Base-by-base conservation (phyloP, 768 basidiomycete species). In the Xerocomellus chrysenteron region DNA sequence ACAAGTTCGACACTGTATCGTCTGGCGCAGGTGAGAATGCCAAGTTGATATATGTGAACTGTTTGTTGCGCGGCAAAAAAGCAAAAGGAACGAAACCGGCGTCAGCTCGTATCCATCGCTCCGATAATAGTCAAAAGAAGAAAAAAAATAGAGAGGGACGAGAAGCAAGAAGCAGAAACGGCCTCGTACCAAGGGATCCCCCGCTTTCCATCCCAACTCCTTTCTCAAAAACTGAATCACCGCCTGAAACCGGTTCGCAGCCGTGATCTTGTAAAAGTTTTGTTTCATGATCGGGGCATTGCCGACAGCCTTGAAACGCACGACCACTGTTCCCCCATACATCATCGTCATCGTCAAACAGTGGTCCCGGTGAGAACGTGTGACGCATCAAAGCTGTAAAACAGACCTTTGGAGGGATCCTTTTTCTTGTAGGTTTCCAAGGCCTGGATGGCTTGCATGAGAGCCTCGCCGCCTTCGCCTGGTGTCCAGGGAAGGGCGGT, bases 261-360 rank as follows among this genome's bases (percentile, higher is more conserved):
- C 90, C 0, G 94, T 94, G 67, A 98, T 95, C 79, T 95, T 96
- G 84, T 94, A 98, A 65, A 95, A 91, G 76, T 96, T 98, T 75
- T 96, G 92, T 75, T 90, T 95, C 95, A 99, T 97, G 66, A 99
- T 94, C 0, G 96, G 96, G 1, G 95, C 96, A 65, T 96, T 95
- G 45, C 96, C 96, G 11, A 97, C 91, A 2, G 96, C 94, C 71
- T 95, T 95, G 83, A 99, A 99, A 43, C 94, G 87, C 11, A 99
- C 92, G 59, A 98, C 87, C 49, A 98, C 96, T 98, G 69, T 45
- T 5, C 13, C n/a, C 44, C 2, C 5, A 9, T 35, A 17, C 26
- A 6, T 16, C 40, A n/a, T 24, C 30, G 14, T 40, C 26, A 33
- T 10, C 21, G 5, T 37, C 17, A 32, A 28, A 47, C 2, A 24